A percentile compares a stretch with the other conserved stretches of the same genome.
Conservation (phyloP, 495 filamentous ascomycete genomes). For the Penicillium cataractarum region DNA sequence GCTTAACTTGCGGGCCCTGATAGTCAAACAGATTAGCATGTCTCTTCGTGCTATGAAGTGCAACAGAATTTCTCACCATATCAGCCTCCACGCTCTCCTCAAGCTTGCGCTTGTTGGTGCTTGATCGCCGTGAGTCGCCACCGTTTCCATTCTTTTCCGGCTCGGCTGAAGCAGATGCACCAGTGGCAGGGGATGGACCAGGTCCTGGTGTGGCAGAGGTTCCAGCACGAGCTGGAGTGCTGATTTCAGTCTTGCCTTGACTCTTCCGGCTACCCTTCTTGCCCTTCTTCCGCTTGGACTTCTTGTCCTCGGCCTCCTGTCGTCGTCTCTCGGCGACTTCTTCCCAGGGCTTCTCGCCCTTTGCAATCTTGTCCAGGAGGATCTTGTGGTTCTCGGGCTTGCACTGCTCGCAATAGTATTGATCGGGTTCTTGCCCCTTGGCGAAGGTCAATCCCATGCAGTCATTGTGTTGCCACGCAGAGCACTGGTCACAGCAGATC, state of each 20-base stretch:
- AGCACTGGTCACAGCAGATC: constrained; percentile 89
- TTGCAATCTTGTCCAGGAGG: constrained; percentile 70
- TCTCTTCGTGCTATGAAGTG: too few species aligned
- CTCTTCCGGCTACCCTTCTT: constrained; percentile 49
- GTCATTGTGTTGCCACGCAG: constrained; percentile 94
- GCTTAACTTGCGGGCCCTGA: constrained; percentile 47
- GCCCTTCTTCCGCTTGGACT: constrained; percentile 50
- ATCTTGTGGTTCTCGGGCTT: constrained; percentile 77
- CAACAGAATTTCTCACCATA: constrained; percentile 30
- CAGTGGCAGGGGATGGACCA: constrained; percentile 25
- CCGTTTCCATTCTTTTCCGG: constrained; percentile 39
- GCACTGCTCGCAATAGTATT: constrained; percentile 92
- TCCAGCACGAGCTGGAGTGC: constrained; percentile 37
- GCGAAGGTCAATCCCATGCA: constrained; percentile 87
- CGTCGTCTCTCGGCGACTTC: constrained; percentile 59
- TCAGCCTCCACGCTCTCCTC: constrained; percentile 44
- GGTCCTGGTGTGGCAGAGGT: constrained; percentile 37
- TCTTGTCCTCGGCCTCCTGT: constrained; percentile 53
- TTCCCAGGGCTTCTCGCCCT: constrained; percentile 88
- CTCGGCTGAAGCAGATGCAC: constrained; percentile 29
- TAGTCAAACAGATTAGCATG: constrained; percentile 16
- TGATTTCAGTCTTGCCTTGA: constrained; percentile 43
- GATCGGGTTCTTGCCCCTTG: constrained; percentile 69
- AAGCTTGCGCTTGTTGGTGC: constrained; percentile 51
- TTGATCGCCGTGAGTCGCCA: constrained; percentile 32